These are phyloP conservation scores for Platanthera zijinensis DNA, from an alignment of 106 monocot genomes.

Conservation along the genomic window DNA sequence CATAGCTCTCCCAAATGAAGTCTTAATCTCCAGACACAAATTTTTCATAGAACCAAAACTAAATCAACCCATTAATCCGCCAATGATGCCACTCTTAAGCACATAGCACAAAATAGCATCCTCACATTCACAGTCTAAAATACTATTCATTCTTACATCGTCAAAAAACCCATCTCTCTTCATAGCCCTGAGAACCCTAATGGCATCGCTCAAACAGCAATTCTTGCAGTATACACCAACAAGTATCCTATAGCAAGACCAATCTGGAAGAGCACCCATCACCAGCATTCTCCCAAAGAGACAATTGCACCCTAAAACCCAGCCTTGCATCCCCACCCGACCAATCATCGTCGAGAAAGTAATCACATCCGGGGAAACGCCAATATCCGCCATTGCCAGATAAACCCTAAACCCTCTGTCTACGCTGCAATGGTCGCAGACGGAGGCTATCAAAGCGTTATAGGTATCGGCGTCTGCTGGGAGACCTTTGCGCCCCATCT, in stretches of 20 bases:
- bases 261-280: constrained; percentile 12
- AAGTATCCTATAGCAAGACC: constrained; percentile 8
- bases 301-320: constrained; percentile 8
- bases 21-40: too few species aligned
- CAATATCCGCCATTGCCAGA: constrained; percentile 4
- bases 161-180: not conserved
- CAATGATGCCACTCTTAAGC: constrained; percentile 10
- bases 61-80: not conserved
- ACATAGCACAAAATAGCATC: not conserved
- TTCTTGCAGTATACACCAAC: constrained; percentile 13
- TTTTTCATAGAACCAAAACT: constrained; percentile 18
- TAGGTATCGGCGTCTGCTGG: not conserved
- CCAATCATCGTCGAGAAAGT: constrained; percentile 16
- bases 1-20: too few species aligned
- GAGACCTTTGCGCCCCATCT: not conserved
- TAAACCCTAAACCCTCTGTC: constrained; percentile 9
- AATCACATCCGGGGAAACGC: constrained; percentile 17
- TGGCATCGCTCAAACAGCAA: constrained; percentile 4
- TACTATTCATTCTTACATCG: not conserved
- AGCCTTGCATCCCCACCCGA: constrained; percentile 12
- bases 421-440: not conserved
- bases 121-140: constrained; percentile 2
- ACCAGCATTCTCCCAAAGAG: constrained; percentile 13
- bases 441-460: constrained; percentile 8
- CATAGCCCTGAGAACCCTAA: constrained; percentile 5